Evolutionary conservation across 495 filamentous ascomycete genomes (phyloP), one percentile per base, ranked within the genome.

Genomic region (Apiosordaria backusii): DNA sequence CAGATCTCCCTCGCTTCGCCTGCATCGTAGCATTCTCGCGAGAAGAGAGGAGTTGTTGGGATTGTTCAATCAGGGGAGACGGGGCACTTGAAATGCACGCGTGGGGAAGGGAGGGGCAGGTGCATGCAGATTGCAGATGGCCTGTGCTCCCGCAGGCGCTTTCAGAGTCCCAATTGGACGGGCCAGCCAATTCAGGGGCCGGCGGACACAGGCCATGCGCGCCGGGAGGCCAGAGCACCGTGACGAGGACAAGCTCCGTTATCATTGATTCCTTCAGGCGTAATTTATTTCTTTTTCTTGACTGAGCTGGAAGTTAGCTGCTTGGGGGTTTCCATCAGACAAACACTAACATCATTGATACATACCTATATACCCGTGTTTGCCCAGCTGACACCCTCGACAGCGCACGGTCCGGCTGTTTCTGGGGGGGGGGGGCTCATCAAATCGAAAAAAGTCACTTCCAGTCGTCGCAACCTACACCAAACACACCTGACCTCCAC

Each of bases 41-140:
- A 29, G n/a, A n/a, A n/a, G n/a, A n/a, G n/a, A n/a, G n/a, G n/a
- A n/a, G n/a, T 50, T 50, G 13, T 53, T 21, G 16, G 16, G 19
- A 21, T 53, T 16, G 50, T 53, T 55, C 52, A 21, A 23, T 55
- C 22, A 23, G 52, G 52, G 52, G n/a, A 19, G n/a, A 55, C 4
- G 52, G 52, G 52, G 52, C n/a, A 55, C 22, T 55, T 19, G 52
- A 55, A 55, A 55, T 55, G 52, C 22, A 55, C 52, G 52, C 52
- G 52, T 55, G 52, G 52, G 52, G 52, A 23, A 55, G 52, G 22
- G 52, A 55, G 52, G 52, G 52, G 52, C 52, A 55, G 19, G n/a
- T 55, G 52, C 52, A 55, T 55, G 52, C 35, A 45, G 35, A 45
- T 45, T 45, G 35, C 35, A 45, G 35, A 45, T 19, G 52, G 52